Percentiles rank a stretch among this genome's conserved stretches.
Evolutionary conservation across 306 rosid species (phyloP).

Genomic region (Rubus parviflorus): DNA sequence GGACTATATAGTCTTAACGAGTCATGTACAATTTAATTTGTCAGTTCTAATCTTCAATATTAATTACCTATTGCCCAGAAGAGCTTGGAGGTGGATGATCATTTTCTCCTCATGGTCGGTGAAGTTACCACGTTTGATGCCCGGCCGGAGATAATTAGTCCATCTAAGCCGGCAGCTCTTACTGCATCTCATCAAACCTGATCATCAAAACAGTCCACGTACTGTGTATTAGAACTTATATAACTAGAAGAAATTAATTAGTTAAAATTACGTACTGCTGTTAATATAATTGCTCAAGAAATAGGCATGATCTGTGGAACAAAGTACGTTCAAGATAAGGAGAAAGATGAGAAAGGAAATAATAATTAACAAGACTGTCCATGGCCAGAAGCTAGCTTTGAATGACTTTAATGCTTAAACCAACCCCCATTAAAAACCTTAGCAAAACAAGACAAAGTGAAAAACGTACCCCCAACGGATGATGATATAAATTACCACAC

Average conservation of each 20-base stretch:
- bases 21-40: no score
- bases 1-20: no score
- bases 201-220: not conserved
- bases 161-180: constrained; percentile 95
- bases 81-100: constrained; percentile 93
- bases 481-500: not conserved
- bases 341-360: not conserved
- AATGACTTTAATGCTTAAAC: constrained; percentile 14
- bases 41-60: no score
- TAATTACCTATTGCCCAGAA: constrained; percentile 71
- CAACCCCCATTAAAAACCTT: constrained; percentile 1
- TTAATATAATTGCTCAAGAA: not conserved
- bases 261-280: not conserved
- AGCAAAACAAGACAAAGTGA: not conserved
- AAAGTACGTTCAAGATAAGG: not conserved
- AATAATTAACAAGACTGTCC: not conserved
- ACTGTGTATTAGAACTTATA: not conserved
- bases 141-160: constrained; percentile 93
- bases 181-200: constrained; percentile 90
- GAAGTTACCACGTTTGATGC: constrained; percentile 83
- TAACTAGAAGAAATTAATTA: not conserved
- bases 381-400: not conserved
- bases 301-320: not conserved
- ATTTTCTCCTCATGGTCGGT: constrained; percentile 81
- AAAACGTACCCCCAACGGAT: not conserved